A percentile compares a stretch with the other conserved stretches of the same genome.
Evolutionary conservation across 371 early-diverging fungal genomes (phyloP).

Genomic region (Dentiscutata heterogama): DNA sequence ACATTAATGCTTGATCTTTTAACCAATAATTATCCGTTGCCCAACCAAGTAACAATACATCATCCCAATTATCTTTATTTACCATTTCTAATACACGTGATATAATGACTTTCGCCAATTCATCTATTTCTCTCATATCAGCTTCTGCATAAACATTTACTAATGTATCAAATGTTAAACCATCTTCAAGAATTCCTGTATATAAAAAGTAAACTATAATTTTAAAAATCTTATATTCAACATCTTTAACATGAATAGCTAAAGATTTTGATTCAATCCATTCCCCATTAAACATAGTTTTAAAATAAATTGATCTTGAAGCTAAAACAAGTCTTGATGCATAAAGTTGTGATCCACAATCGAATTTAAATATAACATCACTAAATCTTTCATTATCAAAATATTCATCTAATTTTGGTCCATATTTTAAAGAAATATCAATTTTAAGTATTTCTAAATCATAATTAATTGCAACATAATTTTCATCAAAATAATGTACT

Average conservation of each 20-base stretch:
- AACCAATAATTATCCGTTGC: not conserved
- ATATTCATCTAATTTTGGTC: constrained; percentile 1
- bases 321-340: constrained; percentile 25
- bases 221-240: not conserved
- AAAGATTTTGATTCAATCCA: constrained; percentile 11
- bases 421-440: not conserved
- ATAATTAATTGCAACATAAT: not conserved
- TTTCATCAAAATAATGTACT: not conserved
- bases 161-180: not conserved
- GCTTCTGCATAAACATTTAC: not conserved
- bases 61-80: constrained; percentile 30
- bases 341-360: not conserved
- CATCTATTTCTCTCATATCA: constrained; percentile 1
- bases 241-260: constrained; percentile 8
- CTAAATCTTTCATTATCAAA: constrained; percentile 33
- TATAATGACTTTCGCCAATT: not conserved
- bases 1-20: not conserved
- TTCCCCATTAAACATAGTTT: constrained; percentile 23
- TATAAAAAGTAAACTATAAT: constrained; percentile 30
- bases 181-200: not conserved
- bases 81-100: not conserved
- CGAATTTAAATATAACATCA: constrained; percentile 35
- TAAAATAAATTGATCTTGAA: constrained; percentile 27
- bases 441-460: not conserved
- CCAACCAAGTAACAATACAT: constrained; percentile 36